Base-by-base conservation (phyloP, 805 yeast species). In the Pichia nanzhaoensis region DNA sequence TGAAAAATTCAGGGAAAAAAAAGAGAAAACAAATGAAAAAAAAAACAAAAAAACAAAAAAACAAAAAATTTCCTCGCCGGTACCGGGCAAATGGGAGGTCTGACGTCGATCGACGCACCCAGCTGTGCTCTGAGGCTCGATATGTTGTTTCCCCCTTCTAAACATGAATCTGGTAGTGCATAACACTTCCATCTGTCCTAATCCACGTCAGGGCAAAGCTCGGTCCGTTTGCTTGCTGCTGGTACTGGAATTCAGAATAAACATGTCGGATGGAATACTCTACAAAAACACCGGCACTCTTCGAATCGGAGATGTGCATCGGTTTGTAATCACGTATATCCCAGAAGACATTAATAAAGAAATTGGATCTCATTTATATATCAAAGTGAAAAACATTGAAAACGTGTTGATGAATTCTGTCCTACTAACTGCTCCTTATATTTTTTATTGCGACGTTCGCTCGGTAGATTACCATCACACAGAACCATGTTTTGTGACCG, bases 351-450 rank as follows among this genome's bases (percentile, higher is more conserved):
- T 45, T 5, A 16, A 9, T 5, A 31, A 28, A 10, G 49, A 46
- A 34, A 22, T 42, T 5, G 51, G 49, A 4, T 21, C 45, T 7
- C n/a, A 60, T 1, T 48, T 78, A 1, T 80, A 75, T 73, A 62
- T 84, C 19, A 74, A 77, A 44, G 75, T 90, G 33, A 78, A 77
- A 55, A 90, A 90, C 63, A 68, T 66, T 3, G 96, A 89, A 60
- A 75, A 78, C 51, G 66, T 85, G 3, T 73, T 93, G 1, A 60
- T 87, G 52, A 65, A 95, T 24, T 95, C 97, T 0, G 84, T 95
- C 1, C 87, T 82, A 55, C 63, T 93, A 37, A 82, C 90, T 1
- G 99, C 98, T 0, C 99, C 99, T 0, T 91, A 80, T 58, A 71
- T 86, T 2, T 64, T 93, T 5, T 93, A 93, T 56, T 85, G 82